A percentile compares a stretch with the other conserved stretches of the same genome.
phyloP scores from a whole-genome alignment of 257 asterid genomes.

The Forsythia viridissima region DNA sequence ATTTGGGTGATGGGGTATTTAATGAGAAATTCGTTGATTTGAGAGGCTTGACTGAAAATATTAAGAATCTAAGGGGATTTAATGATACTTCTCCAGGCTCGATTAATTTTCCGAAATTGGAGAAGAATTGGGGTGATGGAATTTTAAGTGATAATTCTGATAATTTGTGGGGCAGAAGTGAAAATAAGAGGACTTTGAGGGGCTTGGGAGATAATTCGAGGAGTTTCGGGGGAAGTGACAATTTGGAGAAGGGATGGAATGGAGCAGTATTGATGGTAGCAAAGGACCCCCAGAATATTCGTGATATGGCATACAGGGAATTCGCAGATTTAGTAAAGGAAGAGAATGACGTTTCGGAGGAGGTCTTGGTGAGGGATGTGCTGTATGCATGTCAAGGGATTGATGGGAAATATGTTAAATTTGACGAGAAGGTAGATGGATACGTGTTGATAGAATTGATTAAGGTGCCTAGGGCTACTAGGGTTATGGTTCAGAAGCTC shows the following conservation, averaged over 20 bases:
- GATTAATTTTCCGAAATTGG: constrained; percentile 34
- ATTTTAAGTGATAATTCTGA: constrained; percentile 19
- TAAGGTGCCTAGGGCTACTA: constrained; percentile 72
- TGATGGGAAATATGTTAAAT: constrained; percentile 78
- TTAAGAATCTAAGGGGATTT: neutral
- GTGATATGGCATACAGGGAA: constrained; percentile 83
- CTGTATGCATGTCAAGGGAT: constrained; percentile 95
- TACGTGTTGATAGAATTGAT: constrained; percentile 61
- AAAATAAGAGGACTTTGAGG: constrained; percentile 16
- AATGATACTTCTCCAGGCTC: constrained; percentile 19
- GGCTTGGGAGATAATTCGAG: constrained; percentile 42
- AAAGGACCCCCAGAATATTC: constrained; percentile 79
- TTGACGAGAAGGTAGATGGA: constrained; percentile 66
- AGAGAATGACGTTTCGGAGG: constrained; percentile 85
- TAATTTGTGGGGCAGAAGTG: neutral
- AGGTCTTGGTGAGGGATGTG: constrained; percentile 88
- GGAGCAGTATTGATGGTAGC: constrained; percentile 84
- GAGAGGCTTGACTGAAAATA: too few relatives aligned
- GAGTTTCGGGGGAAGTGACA: constrained; percentile 29
- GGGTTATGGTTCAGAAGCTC: constrained; percentile 71
- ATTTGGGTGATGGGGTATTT: constrained; percentile 28
- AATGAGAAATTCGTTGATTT: too few relatives aligned
- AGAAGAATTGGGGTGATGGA: constrained; percentile 33
- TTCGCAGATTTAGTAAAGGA: constrained; percentile 70
- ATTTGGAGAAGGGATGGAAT: constrained; percentile 44